These are phyloP conservation scores for Mortierella sp. DNA, from an alignment of 371 early-diverging fungal genomes.

Conservation along the genomic window DNA sequence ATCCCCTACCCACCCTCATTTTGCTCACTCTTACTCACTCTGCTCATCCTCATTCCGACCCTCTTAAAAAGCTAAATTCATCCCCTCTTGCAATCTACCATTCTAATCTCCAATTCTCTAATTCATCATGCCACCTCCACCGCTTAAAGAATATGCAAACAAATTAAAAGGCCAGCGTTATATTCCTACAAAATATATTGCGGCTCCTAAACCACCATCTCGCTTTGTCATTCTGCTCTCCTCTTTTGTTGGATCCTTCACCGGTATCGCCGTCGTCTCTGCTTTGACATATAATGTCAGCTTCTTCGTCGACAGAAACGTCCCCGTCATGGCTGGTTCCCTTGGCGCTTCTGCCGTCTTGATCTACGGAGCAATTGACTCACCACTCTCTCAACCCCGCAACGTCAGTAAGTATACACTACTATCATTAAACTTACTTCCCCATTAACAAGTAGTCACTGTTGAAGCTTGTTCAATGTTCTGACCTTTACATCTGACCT, in stretches of 20 bases:
- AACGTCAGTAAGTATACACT: conserved; percentile 60
- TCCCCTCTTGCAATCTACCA: not conserved
- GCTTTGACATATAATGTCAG: conserved; percentile 34
- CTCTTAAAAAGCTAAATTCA: too few relatives aligned
- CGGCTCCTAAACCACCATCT: conserved; percentile 18
- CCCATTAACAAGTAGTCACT: too few relatives aligned
- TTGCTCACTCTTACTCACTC: not conserved
- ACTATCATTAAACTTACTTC: not conserved
- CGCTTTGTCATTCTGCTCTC: conserved; percentile 38
- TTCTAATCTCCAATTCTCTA: not conserved
- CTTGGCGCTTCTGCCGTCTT: conserved; percentile 68
- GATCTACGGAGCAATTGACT: conserved; percentile 76
- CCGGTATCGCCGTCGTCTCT: conserved; percentile 38
- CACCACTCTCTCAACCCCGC: conserved; percentile 82
- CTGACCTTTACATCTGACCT: not conserved
- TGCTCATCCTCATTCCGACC: not conserved
- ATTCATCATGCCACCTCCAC: conserved; percentile 11
- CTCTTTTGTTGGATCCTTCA: conserved; percentile 43
- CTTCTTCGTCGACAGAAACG: conserved; percentile 42
- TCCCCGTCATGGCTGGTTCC: conserved; percentile 45
- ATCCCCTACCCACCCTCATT: too few relatives aligned
- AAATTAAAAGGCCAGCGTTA: conserved; percentile 49
- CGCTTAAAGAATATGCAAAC: conserved; percentile 29
- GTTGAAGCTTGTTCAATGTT: not conserved
- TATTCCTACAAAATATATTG: conserved; percentile 26